phyloP scores from a whole-genome alignment of 2,329 filamentous ascomycete genomes.

The Akanthomyces dipterigenus region DNA sequence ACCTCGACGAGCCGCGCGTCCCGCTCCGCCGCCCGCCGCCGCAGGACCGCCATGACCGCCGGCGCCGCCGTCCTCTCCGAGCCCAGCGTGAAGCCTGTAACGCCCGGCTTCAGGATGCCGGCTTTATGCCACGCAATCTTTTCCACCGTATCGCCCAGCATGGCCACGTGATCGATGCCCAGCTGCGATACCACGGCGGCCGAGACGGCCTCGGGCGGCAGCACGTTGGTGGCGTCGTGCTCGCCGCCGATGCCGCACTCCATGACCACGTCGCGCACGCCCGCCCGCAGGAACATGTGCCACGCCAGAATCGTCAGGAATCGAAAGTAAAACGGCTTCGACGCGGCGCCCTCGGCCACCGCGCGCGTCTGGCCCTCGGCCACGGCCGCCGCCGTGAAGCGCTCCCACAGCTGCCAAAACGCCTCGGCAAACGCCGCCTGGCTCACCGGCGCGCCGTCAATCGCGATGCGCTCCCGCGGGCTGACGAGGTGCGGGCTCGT shows the following conservation, averaged over 20 bases:
- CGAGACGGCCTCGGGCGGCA: conserved; percentile 56
- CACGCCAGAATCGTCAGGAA: conserved; percentile 85
- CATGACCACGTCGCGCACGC: conserved; percentile 71
- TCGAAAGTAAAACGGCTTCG: conserved; percentile 87
- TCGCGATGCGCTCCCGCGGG: conserved; percentile 76
- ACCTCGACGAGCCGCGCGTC: conserved; percentile 37
- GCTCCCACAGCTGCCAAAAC: conserved; percentile 81
- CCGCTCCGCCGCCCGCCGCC: conserved; percentile 53
- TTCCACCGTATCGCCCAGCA: conserved; percentile 72
- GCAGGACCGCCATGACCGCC: conserved; percentile 46
- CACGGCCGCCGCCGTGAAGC: conserved; percentile 35
- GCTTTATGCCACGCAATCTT: conserved; percentile 89
- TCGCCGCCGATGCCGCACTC: conserved; percentile 95
- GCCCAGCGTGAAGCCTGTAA: conserved; percentile 28
- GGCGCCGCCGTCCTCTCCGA: conserved; percentile 23
- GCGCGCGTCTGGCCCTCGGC: conserved; percentile 28
- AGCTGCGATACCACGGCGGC: conserved; percentile 71
- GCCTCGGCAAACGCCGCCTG: conserved; percentile 65
- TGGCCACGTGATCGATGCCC: conserved; percentile 76
- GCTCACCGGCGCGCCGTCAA: conserved; percentile 65
- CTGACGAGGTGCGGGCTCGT: conserved; percentile 81
- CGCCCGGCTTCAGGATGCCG: conserved; percentile 70
- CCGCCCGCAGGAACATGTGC: conserved; percentile 71
- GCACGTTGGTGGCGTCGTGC: conserved; percentile 85
- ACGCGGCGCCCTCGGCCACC: conserved; percentile 45